Base-by-base conservation (phyloP, 2,329 filamentous ascomycete species). In the Cadophora sp. region DNA sequence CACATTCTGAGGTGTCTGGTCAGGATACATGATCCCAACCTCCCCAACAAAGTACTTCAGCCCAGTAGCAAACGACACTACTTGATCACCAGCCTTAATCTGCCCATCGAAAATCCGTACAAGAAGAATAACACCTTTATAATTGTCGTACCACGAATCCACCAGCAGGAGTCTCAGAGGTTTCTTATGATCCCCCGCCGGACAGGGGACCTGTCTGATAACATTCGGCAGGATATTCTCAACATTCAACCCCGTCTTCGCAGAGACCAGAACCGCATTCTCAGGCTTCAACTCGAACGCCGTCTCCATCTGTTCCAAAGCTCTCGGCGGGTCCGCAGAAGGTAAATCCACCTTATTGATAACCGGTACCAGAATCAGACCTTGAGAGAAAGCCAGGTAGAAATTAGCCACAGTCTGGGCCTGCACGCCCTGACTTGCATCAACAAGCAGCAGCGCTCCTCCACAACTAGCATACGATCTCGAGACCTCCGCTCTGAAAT, bases 341-440 rank as follows among this genome's bases (percentile, higher is more conserved):
- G 91, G 90, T 75, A 99, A 86, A 78, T 99, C 96, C 63, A 99
- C 91, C 83, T 99, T 99, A 83, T 99, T 99, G 75, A 99, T 87
- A 27, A 99, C 93, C 0, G 96, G 96, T 3, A 99, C 88, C 69
- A 99, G 86, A 24, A 89, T 85, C 61, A 99, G 82, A 18, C 93
- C 93, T 78, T 98, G 93, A 1, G 95, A 90, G 80, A 99, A 99
- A 8, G 96, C 96, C 27, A 98, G 88, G 78, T 98, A 97, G 81
- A 99, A 99, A 79, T 99, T 99, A 69, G 96, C 96, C 9, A 99
- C 96, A 0, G 96, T 99, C 83, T 99, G 96, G 5, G 96, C 96
- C 81, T 99, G 96, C 2, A 99, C 90, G 55, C 96, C 96, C 80
- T 99, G 96, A 73, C 92, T 97, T 8, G 95, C 96, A 83, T 99